Evolutionary conservation across 148 eudicot genomes (phyloP), one percentile per base, ranked within the genome.

Genomic region (Fagopyrum homotropicum): DNA sequence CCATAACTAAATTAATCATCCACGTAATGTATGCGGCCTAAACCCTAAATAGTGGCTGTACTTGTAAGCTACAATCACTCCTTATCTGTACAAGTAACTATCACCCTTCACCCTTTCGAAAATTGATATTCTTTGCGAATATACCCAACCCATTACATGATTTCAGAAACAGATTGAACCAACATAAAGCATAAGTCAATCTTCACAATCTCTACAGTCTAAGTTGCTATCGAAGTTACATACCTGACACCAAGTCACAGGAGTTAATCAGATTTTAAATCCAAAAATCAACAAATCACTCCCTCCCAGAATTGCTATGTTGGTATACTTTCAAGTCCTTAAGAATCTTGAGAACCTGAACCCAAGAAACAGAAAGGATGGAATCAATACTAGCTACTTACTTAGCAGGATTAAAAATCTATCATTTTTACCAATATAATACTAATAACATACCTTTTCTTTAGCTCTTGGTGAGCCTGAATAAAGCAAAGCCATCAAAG

Each of bases 401-500:
- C n/a, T 4, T 54, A n/a, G 0, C n/a, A 4, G 59, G 59, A 14
- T 54, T 35, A 35, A 54, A 16, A 6, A 12, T 3, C 9, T 54
- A 54, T 54, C 5, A 16, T 54, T 4, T 54, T 14, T 4, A 3
- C 40, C 40, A 35, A 35, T 35, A 35, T 35, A 5, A 49, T 19
- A 8, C 11, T 29, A 59, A 59, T 6, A 7, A 12, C 52, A n/a
- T 78, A 94, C 98, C 85, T 94, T 94, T 75, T 90, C 98, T 79
- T 81, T 87, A 69, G 91, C 97, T 75, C 98, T 82, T 1, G 92
- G 76, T 8, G 91, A 90, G 72, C 97, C 97, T 12, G 93, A 84
- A 76, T 81, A 89, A 6, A 91, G 86, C 79, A 94, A 83, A 35
- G 87, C 88, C 66, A 90, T 92, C 57, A 94, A 80, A 46, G 97